Evolutionary conservation across 768 basidiomycete genomes (phyloP), one percentile per base, ranked within the genome.

Genomic region (Tulasnella sp.): DNA sequence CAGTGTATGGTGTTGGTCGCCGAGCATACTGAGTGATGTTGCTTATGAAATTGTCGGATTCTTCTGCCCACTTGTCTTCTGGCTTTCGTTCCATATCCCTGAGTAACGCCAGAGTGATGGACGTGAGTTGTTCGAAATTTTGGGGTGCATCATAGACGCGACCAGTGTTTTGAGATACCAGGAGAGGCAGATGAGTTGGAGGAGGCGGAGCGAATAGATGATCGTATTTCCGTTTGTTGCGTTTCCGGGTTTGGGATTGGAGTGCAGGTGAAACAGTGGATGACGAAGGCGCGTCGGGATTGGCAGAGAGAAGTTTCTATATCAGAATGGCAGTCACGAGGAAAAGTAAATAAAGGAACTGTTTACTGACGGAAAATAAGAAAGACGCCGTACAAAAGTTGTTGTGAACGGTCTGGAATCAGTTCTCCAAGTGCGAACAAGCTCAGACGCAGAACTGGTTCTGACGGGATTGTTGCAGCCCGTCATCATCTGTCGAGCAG

Each of bases 231-330:
- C 22, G n/a, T 16, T 5, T 19, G 24, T 16, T 35, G 20, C n/a
- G 29, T 24, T 24, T 27, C 29, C 39, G 40, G 9, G 16, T 20
- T 13, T 27, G 31, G n/a, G 43, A 35, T 34, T 19, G 55, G n/a
- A 15, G 32, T 56, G 29, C 25, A n/a, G 12, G 39, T 45, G 45
- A 61, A 65, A 46, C 56, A 75, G 81, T 81, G 58, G 73, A 64
- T 35, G 34, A 35, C 34, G 64, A 79, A 84, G 7, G 79, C 59
- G 56, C 75, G 66, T 22, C 69, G 66, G 47, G n/a, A n/a, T n/a
- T n/a, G 74, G 74, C 19, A 64, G 62, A 16, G 59, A 57, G 16
- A 69, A 62, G 29, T 55, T 49, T 42, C 49, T 25, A 35, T 45
- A 53, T 58, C 44, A 32, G 15, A 53, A 53, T 46, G 59, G 58